These are phyloP conservation scores for Solanum sejunctum DNA, from an alignment of 257 asterid genomes.

Conservation along the genomic window DNA sequence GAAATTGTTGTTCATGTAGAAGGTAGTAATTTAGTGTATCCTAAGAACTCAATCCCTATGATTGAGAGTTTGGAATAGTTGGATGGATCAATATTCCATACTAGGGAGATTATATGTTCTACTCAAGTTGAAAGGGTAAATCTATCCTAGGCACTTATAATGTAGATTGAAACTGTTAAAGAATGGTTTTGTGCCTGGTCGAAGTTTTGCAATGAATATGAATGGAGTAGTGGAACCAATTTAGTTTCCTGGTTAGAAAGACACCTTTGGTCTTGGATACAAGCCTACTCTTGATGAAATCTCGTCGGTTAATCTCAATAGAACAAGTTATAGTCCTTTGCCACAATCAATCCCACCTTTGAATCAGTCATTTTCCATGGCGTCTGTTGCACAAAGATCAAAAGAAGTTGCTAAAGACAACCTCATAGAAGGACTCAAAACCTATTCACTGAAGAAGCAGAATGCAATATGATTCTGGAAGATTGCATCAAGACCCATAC, in stretches of 20 bases:
- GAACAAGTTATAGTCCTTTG: not conserved
- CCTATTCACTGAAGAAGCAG: not conserved
- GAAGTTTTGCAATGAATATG: not conserved
- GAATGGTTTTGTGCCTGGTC: not conserved
- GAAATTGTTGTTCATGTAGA: not conserved
- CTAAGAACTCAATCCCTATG: not conserved
- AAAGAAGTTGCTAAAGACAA: not conserved
- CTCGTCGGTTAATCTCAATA: not conserved
- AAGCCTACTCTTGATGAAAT: not conserved
- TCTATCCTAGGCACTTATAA: rapidly evolving
- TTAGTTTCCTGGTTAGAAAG: rapidly evolving
- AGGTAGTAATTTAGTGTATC: not conserved
- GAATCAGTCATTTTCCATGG: not conserved
- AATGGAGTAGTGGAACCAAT: not conserved
- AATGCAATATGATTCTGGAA: not conserved
- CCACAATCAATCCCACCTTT: not conserved
- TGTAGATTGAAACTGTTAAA: not conserved
- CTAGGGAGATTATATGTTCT: not conserved
- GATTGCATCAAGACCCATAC: not conserved
- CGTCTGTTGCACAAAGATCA: not conserved
- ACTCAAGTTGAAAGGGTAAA: not conserved
- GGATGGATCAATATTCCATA: rapidly evolving
- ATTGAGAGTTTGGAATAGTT: not conserved
- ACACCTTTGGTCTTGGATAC: not conserved
- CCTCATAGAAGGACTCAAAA: not conserved